Conservation (phyloP, 177 flowering plant genomes). For the Vitis hybrid region DNA sequence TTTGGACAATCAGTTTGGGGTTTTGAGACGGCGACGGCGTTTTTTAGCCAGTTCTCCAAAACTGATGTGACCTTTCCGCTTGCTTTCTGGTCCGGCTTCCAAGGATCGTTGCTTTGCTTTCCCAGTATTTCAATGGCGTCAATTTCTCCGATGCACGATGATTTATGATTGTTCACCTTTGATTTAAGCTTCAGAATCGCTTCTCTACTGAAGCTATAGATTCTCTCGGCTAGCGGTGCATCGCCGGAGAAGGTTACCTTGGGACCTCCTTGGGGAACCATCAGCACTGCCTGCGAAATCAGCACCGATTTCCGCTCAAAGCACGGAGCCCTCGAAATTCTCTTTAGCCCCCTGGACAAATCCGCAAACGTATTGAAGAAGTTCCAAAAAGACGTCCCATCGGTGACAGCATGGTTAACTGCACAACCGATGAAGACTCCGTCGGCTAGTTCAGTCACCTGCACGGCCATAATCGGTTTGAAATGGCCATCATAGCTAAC, state of each 20-base stretch:
- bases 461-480: constrained; percentile 57
- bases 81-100: constrained; percentile 1
- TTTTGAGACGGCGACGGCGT: constrained; percentile 11
- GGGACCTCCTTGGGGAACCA: constrained; percentile 52
- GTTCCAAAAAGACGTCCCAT: constrained; percentile 79
- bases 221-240: constrained; percentile 57
- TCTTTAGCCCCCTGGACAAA: constrained; percentile 34
- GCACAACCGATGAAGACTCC: constrained; percentile 73
- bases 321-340: constrained; percentile 35
- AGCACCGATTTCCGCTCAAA: constrained; percentile 47
- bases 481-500: constrained; percentile 62
- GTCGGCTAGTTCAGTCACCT: constrained; percentile 67
- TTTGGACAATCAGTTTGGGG: constrained; percentile 4
- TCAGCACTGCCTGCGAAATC: constrained; percentile 42
- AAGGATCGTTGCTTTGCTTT: constrained; percentile 43
- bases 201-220: constrained; percentile 58
- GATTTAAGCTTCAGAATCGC: constrained; percentile 47
- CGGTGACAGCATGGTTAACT: constrained; percentile 68
- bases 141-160: constrained; percentile 8
- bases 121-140: constrained; percentile 37
- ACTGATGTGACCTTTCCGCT: constrained; percentile 20
- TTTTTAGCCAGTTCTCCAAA: constrained; percentile 25
- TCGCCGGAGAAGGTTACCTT: constrained; percentile 48
- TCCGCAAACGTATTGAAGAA: constrained; percentile 78
- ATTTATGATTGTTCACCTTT: constrained; percentile 27